Conservation (phyloP, 768 basidiomycete species). For the Naganishia friedmannii region DNA sequence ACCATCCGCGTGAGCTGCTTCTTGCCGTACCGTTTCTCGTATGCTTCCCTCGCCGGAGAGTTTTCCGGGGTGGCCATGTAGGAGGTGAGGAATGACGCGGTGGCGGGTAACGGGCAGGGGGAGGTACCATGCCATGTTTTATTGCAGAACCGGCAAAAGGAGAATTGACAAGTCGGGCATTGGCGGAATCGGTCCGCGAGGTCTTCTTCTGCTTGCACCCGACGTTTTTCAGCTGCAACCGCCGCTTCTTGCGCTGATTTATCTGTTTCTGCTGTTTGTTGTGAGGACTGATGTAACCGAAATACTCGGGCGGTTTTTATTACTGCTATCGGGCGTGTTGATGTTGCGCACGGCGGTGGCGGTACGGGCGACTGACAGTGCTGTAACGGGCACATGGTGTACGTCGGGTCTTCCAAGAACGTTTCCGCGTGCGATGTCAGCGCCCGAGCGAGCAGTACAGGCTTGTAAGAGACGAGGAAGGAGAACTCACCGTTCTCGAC, state of each 20-base stretch:
- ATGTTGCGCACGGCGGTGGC: slow-evolving; percentile 53
- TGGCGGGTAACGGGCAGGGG: slow-evolving; percentile 65
- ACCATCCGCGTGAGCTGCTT: slow-evolving; percentile 64
- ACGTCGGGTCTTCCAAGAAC: slow-evolving; percentile 63
- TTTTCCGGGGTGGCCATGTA: slow-evolving; percentile 64
- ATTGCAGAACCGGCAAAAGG: slow-evolving; percentile 79
- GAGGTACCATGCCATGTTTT: slow-evolving; percentile 84
- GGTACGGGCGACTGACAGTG: slow-evolving; percentile 78
- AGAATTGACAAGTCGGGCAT: slow-evolving; percentile 68
- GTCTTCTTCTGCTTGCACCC: slow-evolving; percentile 58
- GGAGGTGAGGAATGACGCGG: slow-evolving; percentile 65
- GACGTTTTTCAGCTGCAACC: background rate
- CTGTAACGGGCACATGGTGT: slow-evolving; percentile 73
- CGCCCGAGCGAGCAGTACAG: no score
- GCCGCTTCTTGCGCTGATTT: slow-evolving; percentile 36
- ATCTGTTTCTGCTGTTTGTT: background rate
- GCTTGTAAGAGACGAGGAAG: background rate
- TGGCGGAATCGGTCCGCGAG: slow-evolving; percentile 71
- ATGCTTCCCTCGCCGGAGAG: slow-evolving; percentile 56
- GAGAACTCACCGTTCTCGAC: slow-evolving; percentile 65
- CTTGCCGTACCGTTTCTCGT: slow-evolving; percentile 68
- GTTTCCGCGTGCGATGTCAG: no score
- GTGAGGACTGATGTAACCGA: slow-evolving; percentile 2
- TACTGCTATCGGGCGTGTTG: background rate
- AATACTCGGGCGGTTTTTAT: slow-evolving; percentile 23